Base-by-base conservation (phyloP, 192 early-diverging fungal species). In the Coemansia asiatica region DNA sequence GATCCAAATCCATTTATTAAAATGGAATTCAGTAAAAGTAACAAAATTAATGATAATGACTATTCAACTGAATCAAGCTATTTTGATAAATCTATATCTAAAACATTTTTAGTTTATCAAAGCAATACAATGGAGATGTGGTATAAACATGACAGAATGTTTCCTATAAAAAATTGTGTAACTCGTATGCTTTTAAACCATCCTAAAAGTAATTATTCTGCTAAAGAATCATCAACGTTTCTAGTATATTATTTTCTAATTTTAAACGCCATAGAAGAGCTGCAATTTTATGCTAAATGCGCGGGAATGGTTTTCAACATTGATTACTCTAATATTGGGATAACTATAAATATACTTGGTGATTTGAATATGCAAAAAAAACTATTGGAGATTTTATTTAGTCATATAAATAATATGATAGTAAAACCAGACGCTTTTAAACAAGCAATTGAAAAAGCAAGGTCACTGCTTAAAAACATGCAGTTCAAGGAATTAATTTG, bases 1-100 rank as follows among this genome's bases (percentile, higher is more conserved):
- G 28, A 18, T n/a, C 25, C 51, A 0, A 54, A 54, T 28, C 51
- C 51, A 28, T 54, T 54, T 54, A 27, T 54, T 2, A 54, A 54
- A 1, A 23, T 3, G 6, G 51, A 25, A 27, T 26, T n/a, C n/a
- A n/a, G n/a, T n/a, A n/a, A 48, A 48, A 3, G 5, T 48, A 8
- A 19, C 46, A 48, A 13, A 13, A 48, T 7, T 15, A 48, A 8
- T 7, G 1, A 10, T 25, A 27, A 28, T 5, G n/a, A 9, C 28
- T 28, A 27, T 54, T 4, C 26, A 27, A 10, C 51, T 8, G 51
- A 2, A 16, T 13, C 10, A 3, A 13, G 8, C 40, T 9, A 12
- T 44, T 5, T 44, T 2, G 40, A 44, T 8, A 33, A 33, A 8
- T 6, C 4, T 8, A 12, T 44, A 13, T 2, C 15, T 44, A 13